Base-by-base conservation (phyloP, 306 rosid genomes). In the Vigna radiata region DNA sequence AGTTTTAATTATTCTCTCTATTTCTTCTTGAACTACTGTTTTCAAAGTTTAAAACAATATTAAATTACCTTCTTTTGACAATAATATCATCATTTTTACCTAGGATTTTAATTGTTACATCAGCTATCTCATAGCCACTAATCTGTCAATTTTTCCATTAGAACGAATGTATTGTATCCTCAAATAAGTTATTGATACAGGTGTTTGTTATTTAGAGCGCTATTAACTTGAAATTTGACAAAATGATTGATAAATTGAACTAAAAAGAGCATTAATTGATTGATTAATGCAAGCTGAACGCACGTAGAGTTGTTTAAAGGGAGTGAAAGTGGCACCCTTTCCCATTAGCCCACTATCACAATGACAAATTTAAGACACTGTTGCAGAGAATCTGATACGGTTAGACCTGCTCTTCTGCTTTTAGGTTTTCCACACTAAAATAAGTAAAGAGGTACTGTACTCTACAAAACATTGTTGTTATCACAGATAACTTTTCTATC, bases 391-490 rank as follows among this genome's bases (percentile, higher is more conserved):
- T 4, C 19, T 4, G 2, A 14, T 29, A 60, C 64, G 49, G 15
- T 44, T 67, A 67, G 43, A 63, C 48, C 81, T 46, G 69, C 37
- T 27, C n/a, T 70, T 62, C 2, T 72, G 18, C 67, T 65, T 77
- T 7, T 14, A 16, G 61, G 48, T 50, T 61, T 61, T 0, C 46
- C 18, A 11, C 68, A 44, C 70, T 19, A 17, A 29, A 56, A 69
- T 37, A 63, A 12, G 37, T 6, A 72, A 59, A 37, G 21, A 52
- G 6, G 4, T 47, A 65, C 54, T 41, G 52, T 71, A 49, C 39
- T 14, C 46, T 77, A 44, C 19, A 36, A 53, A 11, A 52, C 31
- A 41, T 43, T 56, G 23, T 77, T 60, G 31, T 29, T 29, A 29
- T 29, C 31, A 29, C 31, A 29, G 5, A 4, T 29, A 29, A 29